A percentile compares a stretch with the other conserved stretches of the same genome.
phyloP scores from a whole-genome alignment of 108 stramenopile genomes.

The Aurantiochytrium sp. region DNA sequence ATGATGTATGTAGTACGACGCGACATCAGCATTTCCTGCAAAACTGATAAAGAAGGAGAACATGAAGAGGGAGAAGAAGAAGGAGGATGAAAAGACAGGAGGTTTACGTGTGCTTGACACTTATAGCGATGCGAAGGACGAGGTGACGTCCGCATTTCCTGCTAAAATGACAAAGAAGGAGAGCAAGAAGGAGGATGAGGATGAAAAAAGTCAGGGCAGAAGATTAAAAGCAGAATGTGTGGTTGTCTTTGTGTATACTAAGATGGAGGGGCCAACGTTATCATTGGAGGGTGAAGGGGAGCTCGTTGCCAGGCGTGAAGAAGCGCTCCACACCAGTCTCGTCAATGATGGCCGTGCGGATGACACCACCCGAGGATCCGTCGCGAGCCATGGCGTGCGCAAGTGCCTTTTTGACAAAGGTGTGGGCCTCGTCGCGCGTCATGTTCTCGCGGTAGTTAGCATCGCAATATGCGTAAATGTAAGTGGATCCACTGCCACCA shows the following conservation, averaged over 20 bases:
- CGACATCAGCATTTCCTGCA: not conserved
- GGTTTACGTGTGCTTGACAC: too few relatives aligned
- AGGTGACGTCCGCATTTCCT: too few relatives aligned
- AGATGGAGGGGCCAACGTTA: too few relatives aligned
- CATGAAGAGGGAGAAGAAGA: not conserved
- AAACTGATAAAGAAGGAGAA: not conserved
- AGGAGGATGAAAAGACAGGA: too few relatives aligned
- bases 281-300: conserved; percentile 28
- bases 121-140: too few relatives aligned
- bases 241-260: too few relatives aligned
- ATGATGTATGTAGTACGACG: not conserved
- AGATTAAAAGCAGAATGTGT: too few relatives aligned
- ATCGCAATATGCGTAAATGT: conserved; percentile 83
- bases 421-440: conserved; percentile 73
- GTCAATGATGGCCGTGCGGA: conserved; percentile 73
- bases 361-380: conserved; percentile 88
- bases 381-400: conserved; percentile 96
- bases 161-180: too few relatives aligned
- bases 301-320: conserved; percentile 64
- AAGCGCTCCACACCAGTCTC: conserved; percentile 60
- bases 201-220: too few relatives aligned
- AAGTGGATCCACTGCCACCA: conserved; percentile 83
- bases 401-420: conserved; percentile 73
- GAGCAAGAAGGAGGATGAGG: too few relatives aligned
- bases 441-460: conserved; percentile 66